Base-by-base conservation (phyloP, 1,139 yeast genomes). In the Geotrichum citri-aurantii region DNA sequence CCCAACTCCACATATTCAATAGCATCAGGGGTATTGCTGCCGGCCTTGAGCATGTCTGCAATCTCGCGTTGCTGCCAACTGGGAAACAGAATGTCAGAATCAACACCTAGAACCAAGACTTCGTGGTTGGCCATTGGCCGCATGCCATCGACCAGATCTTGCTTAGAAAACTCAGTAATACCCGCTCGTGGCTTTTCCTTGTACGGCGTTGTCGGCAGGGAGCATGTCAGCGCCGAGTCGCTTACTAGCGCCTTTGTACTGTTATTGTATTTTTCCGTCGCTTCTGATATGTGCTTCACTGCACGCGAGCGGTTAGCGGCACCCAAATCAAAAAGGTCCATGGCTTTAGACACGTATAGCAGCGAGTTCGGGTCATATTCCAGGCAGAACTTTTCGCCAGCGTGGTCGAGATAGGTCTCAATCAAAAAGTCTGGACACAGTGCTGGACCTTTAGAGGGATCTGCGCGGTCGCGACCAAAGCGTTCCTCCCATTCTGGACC, bases 401-500 rank as follows among this genome's bases (percentile, higher is more conserved):
- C 96, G 71, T 91, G 97, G 70, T 91, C 97, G 65, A 91, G 78
- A 67, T 91, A 91, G 0, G 97, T 91, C 72, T 91, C 98, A 54
- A 91, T 92, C 61, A 91, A 75, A 69, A 90, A 91, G 68, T 91
- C 98, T 0, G 97, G 96, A 71, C 97, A 91, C 54, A 92, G 76
- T 0, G 96, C 96, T 1, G 97, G 97, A 6, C 87, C 81, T 62
- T 78, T 79, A 5, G 84, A 75, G 37, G 91, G 93, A 69, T 89
- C 93, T 0, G 96, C 88, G 62, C 98, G 78, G 66, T 87, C 90
- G 61, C 95, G 81, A 1, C 97, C 97, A 72, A 91, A 91, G 61
- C 97, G 76, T 65, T 84, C 83, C 70, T 91, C 98, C 98, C 98
- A 91, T 72, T 91, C 98, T 1, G 97, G 97, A 0, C 98, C 98